A percentile compares a stretch with the other conserved stretches of the same genome.
Evolutionary conservation across 371 early-diverging fungal species (phyloP).

Genomic region (Umbelopsis sp.): DNA sequence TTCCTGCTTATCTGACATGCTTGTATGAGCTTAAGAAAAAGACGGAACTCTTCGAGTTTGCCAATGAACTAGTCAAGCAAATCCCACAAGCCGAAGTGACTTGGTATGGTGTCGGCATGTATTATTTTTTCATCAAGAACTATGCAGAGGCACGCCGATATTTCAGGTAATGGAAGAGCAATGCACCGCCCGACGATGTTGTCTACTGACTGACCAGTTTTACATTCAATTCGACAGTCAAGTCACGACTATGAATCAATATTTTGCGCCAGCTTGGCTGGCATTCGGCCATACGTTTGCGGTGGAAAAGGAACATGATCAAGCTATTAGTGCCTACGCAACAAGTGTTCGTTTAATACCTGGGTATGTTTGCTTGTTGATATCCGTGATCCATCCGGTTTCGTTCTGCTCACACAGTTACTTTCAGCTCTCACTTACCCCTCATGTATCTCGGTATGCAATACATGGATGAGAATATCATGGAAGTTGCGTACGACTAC

Average conservation of each 20-base stretch:
- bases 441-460: slow-evolving; percentile 77
- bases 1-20: slow-evolving; percentile 66
- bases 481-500: slow-evolving; percentile 59
- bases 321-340: slow-evolving; percentile 76
- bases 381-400: neutral
- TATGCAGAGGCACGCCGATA: slow-evolving; percentile 64
- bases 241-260: slow-evolving; percentile 60
- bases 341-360: slow-evolving; percentile 62
- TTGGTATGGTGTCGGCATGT: slow-evolving; percentile 81
- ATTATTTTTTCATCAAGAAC: slow-evolving; percentile 65
- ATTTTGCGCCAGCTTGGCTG: slow-evolving; percentile 75
- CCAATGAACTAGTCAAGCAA: slow-evolving; percentile 37
- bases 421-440: slow-evolving; percentile 67
- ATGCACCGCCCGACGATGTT: neutral
- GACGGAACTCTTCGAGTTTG: slow-evolving; percentile 65
- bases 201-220: neutral
- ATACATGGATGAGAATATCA: slow-evolving; percentile 61
- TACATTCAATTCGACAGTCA: slow-evolving; percentile 36
- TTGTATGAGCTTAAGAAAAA: slow-evolving; percentile 65
- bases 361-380: slow-evolving; percentile 51
- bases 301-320: slow-evolving; percentile 74
- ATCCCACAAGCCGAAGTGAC: slow-evolving; percentile 37
- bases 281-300: slow-evolving; percentile 84
- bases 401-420: neutral
- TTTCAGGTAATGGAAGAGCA: slow-evolving; percentile 44